phyloP scores from a whole-genome alignment of 805 yeast species.

The Wickerhamomyces bovis region DNA sequence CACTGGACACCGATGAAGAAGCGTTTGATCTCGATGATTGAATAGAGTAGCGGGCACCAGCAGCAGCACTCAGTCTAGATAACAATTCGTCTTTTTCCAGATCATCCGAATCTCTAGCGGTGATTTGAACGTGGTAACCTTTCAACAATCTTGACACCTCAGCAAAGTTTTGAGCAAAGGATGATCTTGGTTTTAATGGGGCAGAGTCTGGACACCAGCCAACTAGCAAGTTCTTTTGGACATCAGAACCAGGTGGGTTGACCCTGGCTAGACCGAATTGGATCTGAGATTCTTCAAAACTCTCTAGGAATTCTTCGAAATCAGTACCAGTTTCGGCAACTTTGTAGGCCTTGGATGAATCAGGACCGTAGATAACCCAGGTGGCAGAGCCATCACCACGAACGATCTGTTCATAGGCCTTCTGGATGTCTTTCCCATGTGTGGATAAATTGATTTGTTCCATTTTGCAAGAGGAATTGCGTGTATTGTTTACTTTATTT shows the following conservation, averaged over 20 bases:
- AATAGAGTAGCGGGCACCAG: conserved; percentile 90
- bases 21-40: conserved; percentile 35
- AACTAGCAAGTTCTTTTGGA: conserved; percentile 72
- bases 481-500: neutral
- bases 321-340: conserved; percentile 49
- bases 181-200: conserved; percentile 67
- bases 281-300: conserved; percentile 81
- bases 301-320: conserved; percentile 69
- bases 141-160: conserved; percentile 62
- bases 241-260: conserved; percentile 86
- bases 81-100: conserved; percentile 72
- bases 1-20: conserved; percentile 22
- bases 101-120: conserved; percentile 93
- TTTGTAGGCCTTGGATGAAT: conserved; percentile 39
- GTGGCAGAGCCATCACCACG: conserved; percentile 63
- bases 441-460: conserved; percentile 53
- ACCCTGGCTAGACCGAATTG: conserved; percentile 89
- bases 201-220: conserved; percentile 99
- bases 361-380: conserved; percentile 81
- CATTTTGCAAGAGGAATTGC: conserved; percentile 13
- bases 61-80: conserved; percentile 76
- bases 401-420: conserved; percentile 71
- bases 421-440: conserved; percentile 69
- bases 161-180: conserved; percentile 73
- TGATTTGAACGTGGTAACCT: conserved; percentile 93